phyloP scores from a whole-genome alignment of 345 rosid species.

The Lepidium africanum region DNA sequence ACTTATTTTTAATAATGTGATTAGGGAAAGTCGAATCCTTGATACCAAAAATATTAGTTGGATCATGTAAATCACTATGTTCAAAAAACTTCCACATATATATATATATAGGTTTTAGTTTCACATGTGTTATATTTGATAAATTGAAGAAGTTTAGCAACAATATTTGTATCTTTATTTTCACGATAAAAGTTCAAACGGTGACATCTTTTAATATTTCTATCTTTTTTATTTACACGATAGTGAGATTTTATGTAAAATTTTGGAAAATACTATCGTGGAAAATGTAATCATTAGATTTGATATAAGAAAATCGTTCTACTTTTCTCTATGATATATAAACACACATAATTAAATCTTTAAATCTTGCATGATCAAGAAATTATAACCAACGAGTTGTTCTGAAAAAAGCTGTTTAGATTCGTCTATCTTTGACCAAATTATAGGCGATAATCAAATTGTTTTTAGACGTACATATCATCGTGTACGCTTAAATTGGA shows the following conservation, averaged over 20 bases:
- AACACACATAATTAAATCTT: neutral
- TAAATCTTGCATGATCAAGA: neutral
- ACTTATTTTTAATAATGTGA: too few relatives aligned
- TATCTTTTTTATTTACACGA: neutral
- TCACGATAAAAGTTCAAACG: too few relatives aligned
- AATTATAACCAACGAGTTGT: neutral
- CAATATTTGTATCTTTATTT: too few relatives aligned
- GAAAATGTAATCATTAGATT: neutral
- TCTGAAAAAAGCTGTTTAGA: neutral
- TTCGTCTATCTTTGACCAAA: neutral
- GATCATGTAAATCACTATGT: too few relatives aligned
- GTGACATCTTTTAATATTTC: neutral
- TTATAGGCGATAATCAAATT: neutral
- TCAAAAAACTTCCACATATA: too few relatives aligned
- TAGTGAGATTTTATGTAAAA: neutral
- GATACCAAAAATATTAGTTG: too few relatives aligned
- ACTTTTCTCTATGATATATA: neutral
- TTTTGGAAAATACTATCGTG: neutral
- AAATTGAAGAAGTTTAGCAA: neutral
- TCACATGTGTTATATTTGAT: neutral
- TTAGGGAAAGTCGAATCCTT: too few relatives aligned
- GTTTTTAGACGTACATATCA: neutral
- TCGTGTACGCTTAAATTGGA: neutral
- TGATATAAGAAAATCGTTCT: neutral
- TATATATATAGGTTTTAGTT: too few relatives aligned